These are phyloP conservation scores for Arabidopsis thaliana DNA, from an alignment of 345 rosid genomes.

Conservation along the genomic window DNA sequence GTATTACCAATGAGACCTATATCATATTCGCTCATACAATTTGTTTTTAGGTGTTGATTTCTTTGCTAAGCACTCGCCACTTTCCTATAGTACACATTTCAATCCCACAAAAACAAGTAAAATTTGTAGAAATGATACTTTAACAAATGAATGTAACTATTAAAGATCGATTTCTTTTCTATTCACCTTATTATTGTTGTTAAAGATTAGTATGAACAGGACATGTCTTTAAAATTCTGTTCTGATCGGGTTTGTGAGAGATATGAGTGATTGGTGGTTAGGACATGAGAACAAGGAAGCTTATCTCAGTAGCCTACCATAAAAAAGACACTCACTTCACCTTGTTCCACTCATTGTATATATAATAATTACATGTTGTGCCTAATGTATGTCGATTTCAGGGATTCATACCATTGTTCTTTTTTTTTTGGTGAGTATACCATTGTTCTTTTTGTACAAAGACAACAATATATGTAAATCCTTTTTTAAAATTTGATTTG, in stretches of 20 bases:
- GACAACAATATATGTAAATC: not conserved
- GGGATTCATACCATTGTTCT: not conserved
- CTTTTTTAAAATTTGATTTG: not conserved
- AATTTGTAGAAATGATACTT: not conserved
- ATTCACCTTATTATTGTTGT: not conserved
- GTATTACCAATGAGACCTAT: not conserved
- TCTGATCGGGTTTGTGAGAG: not conserved
- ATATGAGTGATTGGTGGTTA: constrained; percentile 42
- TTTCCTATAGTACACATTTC: not conserved
- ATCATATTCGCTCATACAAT: not conserved
- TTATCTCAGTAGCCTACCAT: constrained; percentile 35
- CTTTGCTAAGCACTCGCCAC: not conserved
- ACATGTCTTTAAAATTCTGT: not conserved
- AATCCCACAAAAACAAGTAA: not conserved
- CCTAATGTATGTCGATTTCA: not conserved
- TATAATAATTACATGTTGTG: too few species aligned
- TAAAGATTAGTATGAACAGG: not conserved
- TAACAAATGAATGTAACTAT: too few species aligned
- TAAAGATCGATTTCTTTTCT: not conserved
- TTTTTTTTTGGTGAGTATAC: too few species aligned
- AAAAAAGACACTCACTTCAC: constrained; percentile 31
- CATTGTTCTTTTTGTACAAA: not conserved
- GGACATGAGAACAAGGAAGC: constrained; percentile 38
- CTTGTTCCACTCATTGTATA: constrained; percentile 35
- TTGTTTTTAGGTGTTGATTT: not conserved